phyloP scores from a whole-genome alignment of 2,329 filamentous ascomycete species.

The Grosmannia huntii region DNA sequence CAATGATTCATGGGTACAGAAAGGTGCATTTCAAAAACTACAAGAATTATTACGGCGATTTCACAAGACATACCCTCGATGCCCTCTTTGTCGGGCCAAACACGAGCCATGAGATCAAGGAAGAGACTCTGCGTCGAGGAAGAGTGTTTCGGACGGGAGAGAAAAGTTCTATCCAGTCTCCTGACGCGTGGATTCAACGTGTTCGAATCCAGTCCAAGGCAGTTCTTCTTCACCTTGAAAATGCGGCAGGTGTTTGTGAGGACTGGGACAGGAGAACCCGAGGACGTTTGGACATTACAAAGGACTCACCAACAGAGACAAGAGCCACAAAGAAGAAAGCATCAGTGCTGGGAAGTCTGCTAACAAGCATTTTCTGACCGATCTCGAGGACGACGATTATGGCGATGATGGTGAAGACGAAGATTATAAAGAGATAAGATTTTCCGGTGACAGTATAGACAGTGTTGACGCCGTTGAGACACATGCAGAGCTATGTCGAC shows the following conservation, averaged over 20 bases:
- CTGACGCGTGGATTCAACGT: slow-evolving; percentile 18
- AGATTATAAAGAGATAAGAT: slow-evolving; percentile 15
- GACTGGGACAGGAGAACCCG: slow-evolving; percentile 10
- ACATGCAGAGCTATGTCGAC: slow-evolving; percentile 30
- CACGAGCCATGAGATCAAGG: slow-evolving; percentile 5
- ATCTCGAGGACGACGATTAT: neutral
- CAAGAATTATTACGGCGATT: slow-evolving; percentile 24
- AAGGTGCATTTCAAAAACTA: slow-evolving; percentile 30
- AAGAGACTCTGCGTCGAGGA: slow-evolving; percentile 11
- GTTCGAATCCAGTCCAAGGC: slow-evolving; percentile 29
- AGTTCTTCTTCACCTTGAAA: slow-evolving; percentile 23
- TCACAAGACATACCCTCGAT: slow-evolving; percentile 25
- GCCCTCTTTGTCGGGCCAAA: slow-evolving; percentile 16
- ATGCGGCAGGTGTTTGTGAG: slow-evolving; percentile 18
- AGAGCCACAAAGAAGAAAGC: neutral
- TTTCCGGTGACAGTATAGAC: slow-evolving; percentile 22
- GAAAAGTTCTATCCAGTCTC: neutral
- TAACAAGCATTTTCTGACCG: neutral
- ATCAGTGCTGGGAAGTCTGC: neutral
- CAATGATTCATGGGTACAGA: slow-evolving; percentile 17
- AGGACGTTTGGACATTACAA: slow-evolving; percentile 20
- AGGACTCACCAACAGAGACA: neutral
- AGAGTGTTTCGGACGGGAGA: neutral
- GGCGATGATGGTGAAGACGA: slow-evolving; percentile 4
- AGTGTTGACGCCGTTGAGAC: slow-evolving; percentile 5